These are phyloP conservation scores for Saitozyma sp. DNA, from an alignment of 768 basidiomycete genomes.

Conservation along the genomic window DNA sequence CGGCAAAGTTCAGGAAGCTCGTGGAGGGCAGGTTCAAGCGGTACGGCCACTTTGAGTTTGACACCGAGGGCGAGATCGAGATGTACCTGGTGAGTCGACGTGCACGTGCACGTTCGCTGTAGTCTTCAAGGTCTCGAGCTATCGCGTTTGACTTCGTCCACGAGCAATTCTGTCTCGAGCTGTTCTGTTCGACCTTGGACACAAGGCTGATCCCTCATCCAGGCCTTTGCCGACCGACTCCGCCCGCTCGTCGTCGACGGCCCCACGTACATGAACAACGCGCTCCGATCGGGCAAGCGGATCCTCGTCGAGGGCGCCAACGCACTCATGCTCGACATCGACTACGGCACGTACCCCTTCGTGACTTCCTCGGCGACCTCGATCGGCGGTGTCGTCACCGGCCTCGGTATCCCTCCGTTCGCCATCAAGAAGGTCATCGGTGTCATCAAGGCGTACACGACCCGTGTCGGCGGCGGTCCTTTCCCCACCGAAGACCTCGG, in stretches of 20 bases:
- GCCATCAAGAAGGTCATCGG: slow-evolving; percentile 82
- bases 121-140: not conserved
- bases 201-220: not conserved
- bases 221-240: slow-evolving; percentile 81
- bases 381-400: slow-evolving; percentile 94
- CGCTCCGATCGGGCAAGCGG: slow-evolving; percentile 70
- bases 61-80: slow-evolving; percentile 91
- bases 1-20: slow-evolving; percentile 85
- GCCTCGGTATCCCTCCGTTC: slow-evolving; percentile 93
- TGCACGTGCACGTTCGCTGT: not conserved
- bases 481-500: slow-evolving; percentile 96
- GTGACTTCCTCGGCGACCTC: slow-evolving; percentile 93
- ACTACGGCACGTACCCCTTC: slow-evolving; percentile 96
- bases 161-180: not conserved
- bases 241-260: slow-evolving; percentile 88
- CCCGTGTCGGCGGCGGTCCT: slow-evolving; percentile 95
- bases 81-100: slow-evolving; percentile 73
- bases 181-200: not conserved
- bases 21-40: slow-evolving; percentile 98
- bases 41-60: slow-evolving; percentile 96
- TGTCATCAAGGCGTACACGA: slow-evolving; percentile 97
- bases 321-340: slow-evolving; percentile 96
- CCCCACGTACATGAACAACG: slow-evolving; percentile 77
- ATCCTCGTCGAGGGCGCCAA: slow-evolving; percentile 97
- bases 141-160: too few relatives aligned